Conservation (phyloP, 352 stramenopile species). For the Globisporangium echinulatum region DNA sequence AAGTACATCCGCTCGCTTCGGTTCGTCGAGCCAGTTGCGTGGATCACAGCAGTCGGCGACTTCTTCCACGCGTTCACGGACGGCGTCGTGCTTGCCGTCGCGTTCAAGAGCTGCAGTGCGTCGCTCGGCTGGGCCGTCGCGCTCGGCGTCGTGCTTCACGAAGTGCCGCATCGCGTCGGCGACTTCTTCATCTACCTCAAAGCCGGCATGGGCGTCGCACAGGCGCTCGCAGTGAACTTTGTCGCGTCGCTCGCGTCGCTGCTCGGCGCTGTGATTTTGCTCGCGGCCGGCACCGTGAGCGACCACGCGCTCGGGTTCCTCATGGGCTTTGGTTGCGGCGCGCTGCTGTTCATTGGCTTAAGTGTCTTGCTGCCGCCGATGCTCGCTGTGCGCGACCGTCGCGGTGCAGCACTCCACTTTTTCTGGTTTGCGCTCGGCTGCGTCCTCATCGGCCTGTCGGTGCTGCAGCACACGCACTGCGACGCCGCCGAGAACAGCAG, state of each 20-base stretch:
- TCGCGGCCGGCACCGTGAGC: constrained; percentile 13
- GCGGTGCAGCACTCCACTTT: constrained; percentile 6
- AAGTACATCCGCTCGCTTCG: constrained; percentile 11
- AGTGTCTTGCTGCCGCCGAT: constrained; percentile 12
- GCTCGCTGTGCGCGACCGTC: constrained; percentile 11
- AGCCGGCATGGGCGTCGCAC: constrained; percentile 11
- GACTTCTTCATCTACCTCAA: constrained; percentile 23
- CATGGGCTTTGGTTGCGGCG: constrained; percentile 16
- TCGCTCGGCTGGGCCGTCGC: constrained; percentile 17
- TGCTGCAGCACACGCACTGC: constrained; percentile 14
- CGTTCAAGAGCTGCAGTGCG: constrained; percentile 19
- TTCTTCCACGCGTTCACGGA: constrained; percentile 22
- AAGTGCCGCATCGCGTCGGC: constrained; percentile 18
- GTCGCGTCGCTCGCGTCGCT: constrained; percentile 15
- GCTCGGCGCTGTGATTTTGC: constrained; percentile 11
- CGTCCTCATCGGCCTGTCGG: constrained; percentile 12
- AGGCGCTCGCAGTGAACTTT: constrained; percentile 17
- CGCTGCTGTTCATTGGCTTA: constrained; percentile 13
- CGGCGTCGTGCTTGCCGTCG: constrained; percentile 17
- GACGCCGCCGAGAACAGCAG: background rate
- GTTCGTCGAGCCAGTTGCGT: constrained; percentile 15
- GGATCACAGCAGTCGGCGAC: constrained; percentile 21
- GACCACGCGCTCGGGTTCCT: constrained; percentile 21
- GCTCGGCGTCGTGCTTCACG: constrained; percentile 20
- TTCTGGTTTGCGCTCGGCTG: constrained; percentile 15